phyloP scores from a whole-genome alignment of 2,329 filamentous ascomycete genomes.

The Chrysoporthe deuterocubensis region DNA sequence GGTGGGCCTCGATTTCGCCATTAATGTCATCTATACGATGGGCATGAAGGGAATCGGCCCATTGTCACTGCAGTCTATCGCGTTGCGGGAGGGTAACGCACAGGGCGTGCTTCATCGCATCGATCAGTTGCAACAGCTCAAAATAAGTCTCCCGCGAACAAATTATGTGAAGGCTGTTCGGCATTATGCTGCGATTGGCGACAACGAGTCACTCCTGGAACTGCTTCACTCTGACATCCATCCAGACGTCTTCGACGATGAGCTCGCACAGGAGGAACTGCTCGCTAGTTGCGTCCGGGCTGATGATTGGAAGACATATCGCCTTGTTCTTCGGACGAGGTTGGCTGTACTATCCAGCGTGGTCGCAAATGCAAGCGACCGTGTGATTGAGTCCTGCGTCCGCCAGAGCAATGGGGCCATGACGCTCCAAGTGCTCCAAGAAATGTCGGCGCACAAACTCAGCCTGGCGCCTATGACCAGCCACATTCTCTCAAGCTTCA shows the following conservation, averaged over 20 bases:
- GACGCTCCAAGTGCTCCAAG: conserved; percentile 42
- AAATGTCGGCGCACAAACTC: conserved; percentile 43
- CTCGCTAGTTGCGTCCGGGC: conserved; percentile 40
- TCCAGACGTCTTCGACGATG: conserved; percentile 59
- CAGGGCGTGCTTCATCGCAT: conserved; percentile 63
- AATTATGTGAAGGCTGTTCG: conserved; percentile 69
- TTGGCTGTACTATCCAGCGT: conserved; percentile 39
- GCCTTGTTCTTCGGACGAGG: conserved; percentile 51
- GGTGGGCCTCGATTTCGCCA: conserved; percentile 72
- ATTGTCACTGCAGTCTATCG: conserved; percentile 77
- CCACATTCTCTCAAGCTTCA: conserved; percentile 34
- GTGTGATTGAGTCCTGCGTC: conserved; percentile 39
- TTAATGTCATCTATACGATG: conserved; percentile 71
- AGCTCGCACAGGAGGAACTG: conserved; percentile 45
- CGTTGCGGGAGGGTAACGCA: conserved; percentile 62
- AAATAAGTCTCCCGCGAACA: conserved; percentile 65
- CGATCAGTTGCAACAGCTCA: conserved; percentile 60
- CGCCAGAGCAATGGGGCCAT: conserved; percentile 34
- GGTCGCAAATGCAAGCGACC: conserved; percentile 39
- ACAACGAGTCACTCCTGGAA: conserved; percentile 52
- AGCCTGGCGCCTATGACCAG: conserved; percentile 33
- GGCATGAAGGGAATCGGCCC: conserved; percentile 76
- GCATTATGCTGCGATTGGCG: conserved; percentile 62
- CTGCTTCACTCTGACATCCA: conserved; percentile 57
- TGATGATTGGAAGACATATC: conserved; percentile 47